Conservation (phyloP, 164 flowering plant genomes). For the Buxus sempervirens region DNA sequence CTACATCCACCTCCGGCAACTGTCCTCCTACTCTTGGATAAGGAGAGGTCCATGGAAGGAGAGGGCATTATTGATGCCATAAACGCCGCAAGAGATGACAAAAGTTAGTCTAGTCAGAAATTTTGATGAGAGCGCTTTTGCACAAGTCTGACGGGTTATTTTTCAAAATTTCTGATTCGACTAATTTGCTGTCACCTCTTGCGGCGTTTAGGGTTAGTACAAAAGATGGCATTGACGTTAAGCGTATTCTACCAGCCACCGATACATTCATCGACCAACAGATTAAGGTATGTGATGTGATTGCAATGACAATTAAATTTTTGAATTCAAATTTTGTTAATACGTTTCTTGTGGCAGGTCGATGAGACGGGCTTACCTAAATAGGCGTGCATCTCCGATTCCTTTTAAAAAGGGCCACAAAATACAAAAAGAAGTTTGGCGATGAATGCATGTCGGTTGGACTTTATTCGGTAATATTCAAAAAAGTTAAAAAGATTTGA, state of each 20-base stretch:
- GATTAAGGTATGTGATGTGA: conserved; percentile 51
- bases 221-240: conserved; percentile 74
- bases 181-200: no score
- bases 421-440: conserved; percentile 63
- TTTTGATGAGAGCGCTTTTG: conserved; percentile 85
- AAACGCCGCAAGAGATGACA: conserved; percentile 66
- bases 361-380: conserved; percentile 79
- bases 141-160: conserved; percentile 98
- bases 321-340: background rate
- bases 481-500: conserved; percentile 70
- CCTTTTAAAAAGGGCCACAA: conserved; percentile 63
- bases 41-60: no score
- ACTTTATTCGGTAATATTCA: conserved; percentile 64
- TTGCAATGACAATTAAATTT: background rate
- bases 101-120: conserved; percentile 92
- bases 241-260: conserved; percentile 73
- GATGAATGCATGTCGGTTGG: conserved; percentile 92
- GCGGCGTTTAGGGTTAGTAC: no score
- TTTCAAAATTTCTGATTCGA: no score
- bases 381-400: conserved; percentile 55
- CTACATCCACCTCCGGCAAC: no score
- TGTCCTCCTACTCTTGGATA: no score
- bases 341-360: conserved; percentile 45
- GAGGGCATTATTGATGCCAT: conserved; percentile 84
- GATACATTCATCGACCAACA: conserved; percentile 74